These are phyloP conservation scores for Vigna nakashimae DNA, from an alignment of 306 rosid species.

Conservation along the genomic window DNA sequence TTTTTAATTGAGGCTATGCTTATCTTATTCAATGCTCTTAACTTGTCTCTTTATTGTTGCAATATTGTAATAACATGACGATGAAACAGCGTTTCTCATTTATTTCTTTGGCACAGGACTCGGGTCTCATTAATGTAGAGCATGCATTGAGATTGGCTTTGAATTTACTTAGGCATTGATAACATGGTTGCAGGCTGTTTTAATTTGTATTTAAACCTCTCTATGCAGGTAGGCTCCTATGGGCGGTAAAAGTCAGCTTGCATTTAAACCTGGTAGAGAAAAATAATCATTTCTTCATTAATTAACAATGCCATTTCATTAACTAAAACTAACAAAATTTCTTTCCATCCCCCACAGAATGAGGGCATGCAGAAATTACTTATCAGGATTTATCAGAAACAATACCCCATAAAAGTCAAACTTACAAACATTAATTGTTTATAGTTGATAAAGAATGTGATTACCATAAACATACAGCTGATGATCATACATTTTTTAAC, in stretches of 20 bases:
- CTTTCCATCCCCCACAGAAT: neutral
- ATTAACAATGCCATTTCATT: neutral
- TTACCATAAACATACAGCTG: neutral
- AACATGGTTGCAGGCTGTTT: constrained; percentile 40
- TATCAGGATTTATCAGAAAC: neutral
- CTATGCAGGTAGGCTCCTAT: constrained; percentile 23
- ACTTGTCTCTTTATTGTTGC: neutral
- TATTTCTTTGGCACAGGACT: constrained; percentile 10
- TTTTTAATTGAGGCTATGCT: neutral
- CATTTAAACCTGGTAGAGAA: constrained; percentile 27
- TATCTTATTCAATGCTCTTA: constrained; percentile 1
- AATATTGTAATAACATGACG: neutral
- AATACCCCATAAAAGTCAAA: too few relatives aligned
- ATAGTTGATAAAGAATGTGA: too few relatives aligned
- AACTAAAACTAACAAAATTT: neutral
- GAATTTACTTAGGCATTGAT: constrained; percentile 46
- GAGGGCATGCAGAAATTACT: neutral
- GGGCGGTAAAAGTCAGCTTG: constrained; percentile 31
- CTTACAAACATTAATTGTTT: too few relatives aligned
- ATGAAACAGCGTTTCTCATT: neutral
- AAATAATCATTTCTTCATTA: neutral
- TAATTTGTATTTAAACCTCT: constrained; percentile 29
- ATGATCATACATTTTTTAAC: neutral
- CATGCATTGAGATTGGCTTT: constrained; percentile 32
- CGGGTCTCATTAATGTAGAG: constrained; percentile 28